Base-by-base conservation (phyloP, 768 basidiomycete genomes). In the Agaricus bisporus region DNA sequence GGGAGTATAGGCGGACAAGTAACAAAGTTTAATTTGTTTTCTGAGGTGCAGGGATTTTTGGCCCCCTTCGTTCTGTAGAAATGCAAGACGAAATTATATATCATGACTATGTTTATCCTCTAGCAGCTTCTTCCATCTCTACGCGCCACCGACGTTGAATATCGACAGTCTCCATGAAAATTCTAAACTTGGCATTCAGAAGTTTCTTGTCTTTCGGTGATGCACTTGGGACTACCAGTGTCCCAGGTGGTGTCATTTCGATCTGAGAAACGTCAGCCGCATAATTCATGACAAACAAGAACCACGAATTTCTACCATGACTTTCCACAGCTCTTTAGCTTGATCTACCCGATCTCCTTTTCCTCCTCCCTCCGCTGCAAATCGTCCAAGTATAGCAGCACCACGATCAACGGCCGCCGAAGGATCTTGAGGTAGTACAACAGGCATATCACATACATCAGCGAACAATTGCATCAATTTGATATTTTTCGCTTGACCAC, bases 401-500 rank as follows among this genome's bases (percentile, higher is more conserved):
- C 97, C 97, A 10, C 90, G 77, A 3, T 95, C 93, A 32, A 98
- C 97, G 1, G 95, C 89, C 0, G 83, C 86, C 1, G 81, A 79
- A 57, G 81, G 76, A 56, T 84, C 86, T 53, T 73, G 74, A 0
- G 97, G 95, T 35, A 97, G 75, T 36, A 97, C 79, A 49, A 98
- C 83, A 3, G 86, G 85, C 70, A 94, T 80, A 47, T 72, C 71
- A 63, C 95, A 97, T 20, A 83, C 81, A 61, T 95, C 82, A 11
- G 95, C 91, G 54, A 99, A 79, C 38, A 97, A 82, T 62, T 85
- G 80, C 92, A 98, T 95, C 56, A 98, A 77, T 22, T 79, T 72
- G n/a, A 63, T 64, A 70, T 98, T 99, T 73, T 88, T 91, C 36
- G 91, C 92, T 73, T 98, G 93, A 5, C 91, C 88, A 35, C 95